Evolutionary conservation across 345 rosid species (phyloP).

Genomic region (Rhizophora apiculata): DNA sequence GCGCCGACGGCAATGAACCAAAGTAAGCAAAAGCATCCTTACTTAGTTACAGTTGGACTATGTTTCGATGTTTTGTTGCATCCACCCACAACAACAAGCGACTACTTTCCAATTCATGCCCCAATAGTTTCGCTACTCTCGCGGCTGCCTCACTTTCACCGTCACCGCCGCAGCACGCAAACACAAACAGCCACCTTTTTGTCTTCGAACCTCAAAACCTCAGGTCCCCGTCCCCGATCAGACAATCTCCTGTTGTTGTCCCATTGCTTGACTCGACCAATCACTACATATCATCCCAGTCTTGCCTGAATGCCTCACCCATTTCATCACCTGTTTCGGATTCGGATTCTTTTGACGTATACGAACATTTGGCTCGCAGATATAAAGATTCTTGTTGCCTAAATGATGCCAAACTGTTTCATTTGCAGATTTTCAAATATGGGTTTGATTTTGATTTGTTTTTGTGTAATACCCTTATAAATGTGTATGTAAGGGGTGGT

Average conservation of each 20-base stretch:
- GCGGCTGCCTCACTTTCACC: constrained; percentile 10
- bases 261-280: constrained; percentile 17
- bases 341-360: constrained; percentile 13
- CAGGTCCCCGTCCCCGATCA: neutral
- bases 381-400: constrained; percentile 30
- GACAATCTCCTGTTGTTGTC: constrained; percentile 19
- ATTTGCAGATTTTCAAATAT: constrained; percentile 42
- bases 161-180: neutral
- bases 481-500: constrained; percentile 41
- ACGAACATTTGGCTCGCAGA: constrained; percentile 32
- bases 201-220: constrained; percentile 11
- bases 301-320: neutral
- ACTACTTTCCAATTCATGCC: constrained; percentile 7
- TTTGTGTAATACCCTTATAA: constrained; percentile 64
- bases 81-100: constrained; percentile 18
- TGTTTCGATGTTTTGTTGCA: constrained; percentile 32
- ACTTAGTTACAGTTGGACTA: constrained; percentile 4
- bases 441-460: constrained; percentile 56
- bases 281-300: constrained; percentile 18
- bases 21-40: neutral
- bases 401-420: constrained; percentile 45
- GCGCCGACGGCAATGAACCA: constrained; percentile 6
- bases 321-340: neutral
- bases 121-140: constrained; percentile 9
- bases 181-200: neutral